phyloP scores from a whole-genome alignment of 2,329 filamentous ascomycete species.

The Aspergillus sp. region DNA sequence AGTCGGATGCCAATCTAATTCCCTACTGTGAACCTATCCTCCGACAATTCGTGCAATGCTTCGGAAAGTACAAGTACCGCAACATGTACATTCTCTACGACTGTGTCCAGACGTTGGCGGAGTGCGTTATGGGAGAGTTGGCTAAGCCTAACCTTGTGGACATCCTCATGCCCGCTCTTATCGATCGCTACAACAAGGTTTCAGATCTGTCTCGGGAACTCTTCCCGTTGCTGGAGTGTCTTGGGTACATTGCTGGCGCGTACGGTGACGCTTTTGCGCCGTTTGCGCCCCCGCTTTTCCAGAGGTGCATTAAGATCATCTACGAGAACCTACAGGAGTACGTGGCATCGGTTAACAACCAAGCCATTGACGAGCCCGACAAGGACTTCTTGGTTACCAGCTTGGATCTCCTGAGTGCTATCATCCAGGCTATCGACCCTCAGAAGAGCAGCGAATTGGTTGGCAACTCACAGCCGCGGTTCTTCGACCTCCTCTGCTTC shows the following conservation, averaged over 20 bases:
- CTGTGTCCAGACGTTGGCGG: slow-evolving; percentile 92
- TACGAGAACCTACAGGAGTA: slow-evolving; percentile 83
- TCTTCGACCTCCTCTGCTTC: slow-evolving; percentile 84
- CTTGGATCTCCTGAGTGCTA: slow-evolving; percentile 83
- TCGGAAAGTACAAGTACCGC: slow-evolving; percentile 91
- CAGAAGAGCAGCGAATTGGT: slow-evolving; percentile 71
- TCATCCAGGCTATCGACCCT: slow-evolving; percentile 79
- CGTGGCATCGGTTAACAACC: slow-evolving; percentile 61
- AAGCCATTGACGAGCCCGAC: slow-evolving; percentile 68
- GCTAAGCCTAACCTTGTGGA: slow-evolving; percentile 74
- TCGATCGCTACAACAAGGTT: slow-evolving; percentile 79
- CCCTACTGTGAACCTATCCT: slow-evolving; percentile 88
- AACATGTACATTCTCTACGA: slow-evolving; percentile 99
- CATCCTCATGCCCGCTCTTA: slow-evolving; percentile 86
- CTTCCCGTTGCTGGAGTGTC: slow-evolving; percentile 90
- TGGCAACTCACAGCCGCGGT: slow-evolving; percentile 65
- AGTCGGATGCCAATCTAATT: slow-evolving; percentile 70
- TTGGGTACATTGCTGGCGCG: slow-evolving; percentile 87
- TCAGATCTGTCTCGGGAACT: slow-evolving; percentile 85
- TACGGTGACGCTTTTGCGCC: slow-evolving; percentile 75
- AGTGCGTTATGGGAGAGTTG: slow-evolving; percentile 76
- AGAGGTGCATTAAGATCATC: slow-evolving; percentile 82
- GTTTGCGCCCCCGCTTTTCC: slow-evolving; percentile 80
- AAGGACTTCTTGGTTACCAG: slow-evolving; percentile 97
- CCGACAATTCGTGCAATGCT: slow-evolving; percentile 85